Base-by-base conservation (phyloP, 495 filamentous ascomycete species). In the Apodospora peruviana region DNA sequence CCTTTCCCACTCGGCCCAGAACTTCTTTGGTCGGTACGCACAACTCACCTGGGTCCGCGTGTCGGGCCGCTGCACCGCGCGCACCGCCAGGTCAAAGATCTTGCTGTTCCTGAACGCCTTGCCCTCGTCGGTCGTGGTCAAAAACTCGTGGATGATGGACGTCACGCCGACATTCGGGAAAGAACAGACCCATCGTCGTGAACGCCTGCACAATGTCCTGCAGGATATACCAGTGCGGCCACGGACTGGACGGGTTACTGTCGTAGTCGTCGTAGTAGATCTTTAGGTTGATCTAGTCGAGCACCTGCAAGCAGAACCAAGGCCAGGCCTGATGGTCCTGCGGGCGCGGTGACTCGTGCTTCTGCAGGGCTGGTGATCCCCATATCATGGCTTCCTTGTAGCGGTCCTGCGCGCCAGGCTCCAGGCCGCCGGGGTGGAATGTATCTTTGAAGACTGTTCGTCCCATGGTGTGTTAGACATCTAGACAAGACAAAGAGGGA, bases 371-470 rank as follows among this genome's bases (percentile, higher is more conserved):
- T n/a, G n/a, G n/a, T n/a, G n/a, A n/a, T n/a, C n/a, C n/a, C n/a
- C n/a, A n/a, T n/a, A 47, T 51, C 22, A 72, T 54, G 3, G 66
- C 63, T 43, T 72, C 64, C 1, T 50, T 21, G 45, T 67, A 69
- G 24, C 61, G 61, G 42, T 63, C 54, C 11, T 59, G 58, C 0
- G 65, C 65, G 5, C 66, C 64, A 0, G 71, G 69, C 29, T 65
- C 68, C 2, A 76, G 48, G 50, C 77, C 72, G 16, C 59, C 70
- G 17, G 56, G 52, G 42, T 75, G 73, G 56, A 70, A 76, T 29
- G 56, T 55, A 44, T 68, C 52, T 24, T 75, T 68, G 44, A 73
- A 68, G 17, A 66, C 72, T 74, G 43, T 5, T 12, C 8, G 23
- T 1, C 5, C 17, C 4, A 5, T n/a, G 2, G 18, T 20, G 17